Base-by-base conservation (phyloP, 2,329 filamentous ascomycete species). In the Diplodia mutila region DNA sequence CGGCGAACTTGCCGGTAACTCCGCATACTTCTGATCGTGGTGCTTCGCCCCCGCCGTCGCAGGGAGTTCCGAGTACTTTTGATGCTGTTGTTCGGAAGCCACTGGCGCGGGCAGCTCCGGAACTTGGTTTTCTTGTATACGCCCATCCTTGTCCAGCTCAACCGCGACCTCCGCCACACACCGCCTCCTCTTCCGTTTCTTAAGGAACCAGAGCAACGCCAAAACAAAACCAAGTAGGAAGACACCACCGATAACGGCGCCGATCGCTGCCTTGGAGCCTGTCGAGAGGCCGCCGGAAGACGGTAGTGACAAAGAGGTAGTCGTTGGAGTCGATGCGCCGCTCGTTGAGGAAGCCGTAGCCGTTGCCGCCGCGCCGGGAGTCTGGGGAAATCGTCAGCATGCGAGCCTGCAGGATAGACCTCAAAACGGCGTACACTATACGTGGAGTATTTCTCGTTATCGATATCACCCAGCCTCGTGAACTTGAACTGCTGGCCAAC, bases 401-500 rank as follows among this genome's bases (percentile, higher is more conserved):
- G 4, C 21, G 21, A 57, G 18, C 9, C 18, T 5, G n/a, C 4
- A 25, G 34, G 21, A 21, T 7, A 14, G 18, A 29, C 27, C 4
- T 23, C 5, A 6, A 4, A 42, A 5, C 16, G 14, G n/a, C 59
- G 46, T 32, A 67, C 68, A 21, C 67, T 42, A 27, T 67, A 42
- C 5, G 55, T 67, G 6, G 68, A 69, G 23, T 55, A 69, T 4
- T 34, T 39, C 4, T 48, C 16, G 23, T 69, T 23, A 16, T 61
- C 55, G 25, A 69, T 67, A 2, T 49, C 37, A 2, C 39, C 68
- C 39, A 67, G 23, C 1, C n/a, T 18, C 18, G 48, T 67, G 16
- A 69, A 69, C n/a, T 39, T 48, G 23, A 67, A 67, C 29, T 27
- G 21, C 39, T 69, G 68, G 7, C 27, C 57, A 12, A n/a, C 3